phyloP scores from a whole-genome alignment of 225 moss, liverwort and hornwort species.

The Marchantia polymorpha region DNA sequence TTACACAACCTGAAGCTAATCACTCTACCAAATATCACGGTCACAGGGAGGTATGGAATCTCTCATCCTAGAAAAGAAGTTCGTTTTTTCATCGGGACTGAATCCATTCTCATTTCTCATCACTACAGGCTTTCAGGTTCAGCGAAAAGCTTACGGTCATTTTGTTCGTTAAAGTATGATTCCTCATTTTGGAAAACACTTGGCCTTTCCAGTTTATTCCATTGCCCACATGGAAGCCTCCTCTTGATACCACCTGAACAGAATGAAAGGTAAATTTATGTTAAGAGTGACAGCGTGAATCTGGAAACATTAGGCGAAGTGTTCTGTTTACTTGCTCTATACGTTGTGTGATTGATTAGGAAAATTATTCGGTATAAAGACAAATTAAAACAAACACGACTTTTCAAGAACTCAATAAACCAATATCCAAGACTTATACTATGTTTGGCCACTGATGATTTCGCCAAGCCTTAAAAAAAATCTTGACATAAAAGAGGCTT shows the following conservation, averaged over 20 bases:
- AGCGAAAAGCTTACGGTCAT: slow-evolving; percentile 69
- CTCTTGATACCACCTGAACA: slow-evolving; percentile 92
- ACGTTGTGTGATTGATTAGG: too few relatives aligned
- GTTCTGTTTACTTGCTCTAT: too few relatives aligned
- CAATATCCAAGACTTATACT: too few relatives aligned
- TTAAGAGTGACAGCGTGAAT: too few relatives aligned
- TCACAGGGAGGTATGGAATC: too few relatives aligned
- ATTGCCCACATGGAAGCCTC: slow-evolving; percentile 99
- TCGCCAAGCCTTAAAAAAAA: too few relatives aligned
- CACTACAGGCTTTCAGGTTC: not conserved
- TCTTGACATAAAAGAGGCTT: not conserved
- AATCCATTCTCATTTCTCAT: not conserved
- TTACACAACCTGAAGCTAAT: not conserved
- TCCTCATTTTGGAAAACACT: slow-evolving; percentile 98
- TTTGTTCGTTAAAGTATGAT: slow-evolving; percentile 94
- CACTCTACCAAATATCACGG: too few relatives aligned
- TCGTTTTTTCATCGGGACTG: not conserved
- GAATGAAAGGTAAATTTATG: not conserved
- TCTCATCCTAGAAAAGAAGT: too few relatives aligned
- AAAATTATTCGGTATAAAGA: not conserved
- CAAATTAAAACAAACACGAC: too few relatives aligned
- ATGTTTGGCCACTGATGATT: not conserved
- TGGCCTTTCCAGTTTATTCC: slow-evolving; percentile 99
- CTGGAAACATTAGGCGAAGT: too few relatives aligned
- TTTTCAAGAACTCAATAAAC: too few relatives aligned